Percentiles rank a stretch among this genome's conserved stretches.
phyloP scores from a whole-genome alignment of 768 basidiomycete genomes.

The Albatrellus ellisii region DNA sequence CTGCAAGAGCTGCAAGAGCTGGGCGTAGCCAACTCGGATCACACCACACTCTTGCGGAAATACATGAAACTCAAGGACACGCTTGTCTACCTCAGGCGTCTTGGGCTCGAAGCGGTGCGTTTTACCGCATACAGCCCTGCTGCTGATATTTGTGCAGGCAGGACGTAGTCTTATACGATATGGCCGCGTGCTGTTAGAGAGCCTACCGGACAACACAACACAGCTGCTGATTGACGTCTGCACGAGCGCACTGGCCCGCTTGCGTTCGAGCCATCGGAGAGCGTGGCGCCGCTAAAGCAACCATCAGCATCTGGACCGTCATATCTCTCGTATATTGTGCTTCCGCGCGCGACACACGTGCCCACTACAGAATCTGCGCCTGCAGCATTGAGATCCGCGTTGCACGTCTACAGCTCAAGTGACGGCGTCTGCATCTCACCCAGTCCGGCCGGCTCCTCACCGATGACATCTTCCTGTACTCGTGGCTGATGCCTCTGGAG shows the following conservation, averaged over 20 bases:
- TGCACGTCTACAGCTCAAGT: no score
- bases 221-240: conserved; percentile 87
- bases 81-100: conserved; percentile 59
- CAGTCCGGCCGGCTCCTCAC: no score
- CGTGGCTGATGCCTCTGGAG: no score
- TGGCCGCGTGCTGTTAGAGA: conserved; percentile 73
- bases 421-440: no score
- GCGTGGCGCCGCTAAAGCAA: conserved; percentile 17
- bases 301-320: conserved; percentile 37
- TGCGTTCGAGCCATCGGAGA: conserved; percentile 26
- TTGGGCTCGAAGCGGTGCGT: conserved; percentile 72
- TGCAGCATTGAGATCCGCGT: no score
- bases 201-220: conserved; percentile 80
- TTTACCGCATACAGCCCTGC: not conserved
- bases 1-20: conserved; percentile 88
- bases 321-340: conserved; percentile 69
- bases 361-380: no score
- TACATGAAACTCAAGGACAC: conserved; percentile 94
- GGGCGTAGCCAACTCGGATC: conserved; percentile 88
- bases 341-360: conserved; percentile 42
- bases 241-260: conserved; percentile 46
- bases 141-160: conserved; percentile 33
- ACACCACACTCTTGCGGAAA: conserved; percentile 91
- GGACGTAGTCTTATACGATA: conserved; percentile 80
- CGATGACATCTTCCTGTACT: no score